Conservation (phyloP, 371 early-diverging fungal genomes). For the Chytridium lagenaria region DNA sequence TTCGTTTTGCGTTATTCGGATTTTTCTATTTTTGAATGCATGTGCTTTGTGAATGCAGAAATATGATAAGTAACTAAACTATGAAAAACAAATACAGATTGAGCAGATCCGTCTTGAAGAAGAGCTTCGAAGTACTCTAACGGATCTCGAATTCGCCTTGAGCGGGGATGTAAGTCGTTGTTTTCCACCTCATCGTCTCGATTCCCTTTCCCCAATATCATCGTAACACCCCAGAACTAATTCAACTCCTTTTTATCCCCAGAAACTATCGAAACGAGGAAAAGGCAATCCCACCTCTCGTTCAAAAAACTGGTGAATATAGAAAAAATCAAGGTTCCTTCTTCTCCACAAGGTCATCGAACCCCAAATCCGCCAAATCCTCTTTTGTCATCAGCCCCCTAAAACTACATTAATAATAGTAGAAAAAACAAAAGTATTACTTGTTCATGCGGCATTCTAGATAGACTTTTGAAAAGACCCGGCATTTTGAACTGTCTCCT, state of each 20-base stretch:
- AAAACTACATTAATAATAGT: background rate
- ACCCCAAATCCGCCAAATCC: background rate
- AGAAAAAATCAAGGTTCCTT: background rate
- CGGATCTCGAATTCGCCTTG: conserved; percentile 33
- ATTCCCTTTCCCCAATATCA: too few relatives aligned
- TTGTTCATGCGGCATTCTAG: conserved; percentile 85
- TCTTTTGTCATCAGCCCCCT: conserved; percentile 16
- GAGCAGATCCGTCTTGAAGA: conserved; percentile 23
- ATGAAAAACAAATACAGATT: background rate
- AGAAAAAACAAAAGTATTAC: conserved; percentile 45
- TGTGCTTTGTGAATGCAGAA: background rate
- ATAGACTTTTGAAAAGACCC: conserved; percentile 72
- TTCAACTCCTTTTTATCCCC: background rate
- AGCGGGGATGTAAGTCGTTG: conserved; percentile 23
- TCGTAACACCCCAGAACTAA: too few relatives aligned
- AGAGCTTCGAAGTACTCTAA: conserved; percentile 33
- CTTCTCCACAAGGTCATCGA: conserved; percentile 8
- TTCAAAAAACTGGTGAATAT: background rate
- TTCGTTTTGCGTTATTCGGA: too few relatives aligned
- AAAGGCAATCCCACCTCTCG: background rate
- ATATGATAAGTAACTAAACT: background rate
- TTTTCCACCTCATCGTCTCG: conserved; percentile 4
- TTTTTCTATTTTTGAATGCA: too few relatives aligned
- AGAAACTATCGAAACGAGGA: conserved; percentile 8
- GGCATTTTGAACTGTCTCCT: conserved; percentile 70